A percentile compares a stretch with the other conserved stretches of the same genome.
Conservation (phyloP, 2,329 filamentous ascomycete genomes). For the Epichloe coenophiala region DNA sequence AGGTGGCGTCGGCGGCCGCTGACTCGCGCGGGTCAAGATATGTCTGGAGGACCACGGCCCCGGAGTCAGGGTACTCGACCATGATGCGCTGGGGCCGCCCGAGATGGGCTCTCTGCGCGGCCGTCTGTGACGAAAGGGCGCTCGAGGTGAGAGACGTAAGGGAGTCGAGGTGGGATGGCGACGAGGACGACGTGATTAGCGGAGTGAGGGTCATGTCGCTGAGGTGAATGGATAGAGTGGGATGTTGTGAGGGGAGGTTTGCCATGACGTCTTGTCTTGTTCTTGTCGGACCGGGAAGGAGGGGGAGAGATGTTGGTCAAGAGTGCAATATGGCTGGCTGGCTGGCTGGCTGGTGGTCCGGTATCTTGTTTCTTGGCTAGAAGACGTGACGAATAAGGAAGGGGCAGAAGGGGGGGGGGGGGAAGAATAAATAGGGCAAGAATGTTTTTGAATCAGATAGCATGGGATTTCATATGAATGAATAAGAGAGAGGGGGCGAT, state of each 20-base stretch:
- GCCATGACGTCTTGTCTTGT: conserved; percentile 18
- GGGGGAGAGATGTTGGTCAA: background rate
- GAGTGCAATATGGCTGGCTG: background rate
- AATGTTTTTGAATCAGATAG: background rate
- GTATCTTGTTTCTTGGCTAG: no score
- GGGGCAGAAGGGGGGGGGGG: no score
- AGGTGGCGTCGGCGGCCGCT: background rate
- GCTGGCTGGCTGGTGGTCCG: no score
- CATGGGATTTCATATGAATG: background rate
- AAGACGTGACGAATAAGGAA: background rate
- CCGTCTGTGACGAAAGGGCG: conserved; percentile 38
- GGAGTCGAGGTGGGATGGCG: conserved; percentile 30
- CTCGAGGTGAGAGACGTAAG: conserved; percentile 38
- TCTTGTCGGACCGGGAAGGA: background rate
- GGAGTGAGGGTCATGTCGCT: conserved; percentile 43
- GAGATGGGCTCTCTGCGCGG: conserved; percentile 37
- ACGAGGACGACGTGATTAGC: conserved; percentile 39
- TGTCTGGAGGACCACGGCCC: conserved; percentile 29
- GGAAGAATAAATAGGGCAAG: no score
- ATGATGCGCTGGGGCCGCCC: conserved; percentile 43
- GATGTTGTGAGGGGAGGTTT: conserved; percentile 32
- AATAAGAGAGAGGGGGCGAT: background rate
- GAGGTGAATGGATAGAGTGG: conserved; percentile 40
- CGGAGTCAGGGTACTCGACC: conserved; percentile 37
- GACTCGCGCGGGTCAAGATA: conserved; percentile 28